phyloP scores from a whole-genome alignment of 345 rosid genomes.

The Eucalyptus pauciflora region DNA sequence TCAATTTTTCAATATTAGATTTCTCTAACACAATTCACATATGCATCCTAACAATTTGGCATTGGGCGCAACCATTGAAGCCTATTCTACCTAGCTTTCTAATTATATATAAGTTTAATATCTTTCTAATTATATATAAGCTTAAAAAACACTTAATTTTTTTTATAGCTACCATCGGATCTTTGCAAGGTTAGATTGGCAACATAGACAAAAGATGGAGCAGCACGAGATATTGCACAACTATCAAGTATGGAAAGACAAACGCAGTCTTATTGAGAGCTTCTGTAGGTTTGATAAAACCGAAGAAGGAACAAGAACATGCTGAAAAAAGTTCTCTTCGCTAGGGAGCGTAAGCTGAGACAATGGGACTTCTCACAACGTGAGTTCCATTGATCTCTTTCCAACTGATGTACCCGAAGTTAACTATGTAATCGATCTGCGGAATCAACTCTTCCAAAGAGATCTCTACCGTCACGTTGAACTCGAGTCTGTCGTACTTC shows the following conservation, averaged over 20 bases:
- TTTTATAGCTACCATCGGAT: neutral
- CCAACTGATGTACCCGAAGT: constrained; percentile 36
- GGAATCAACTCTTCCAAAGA: neutral
- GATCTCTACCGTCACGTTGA: constrained; percentile 20
- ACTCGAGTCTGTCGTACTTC: constrained; percentile 16
- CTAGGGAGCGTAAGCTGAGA: constrained; percentile 23
- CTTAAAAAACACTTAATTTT: neutral
- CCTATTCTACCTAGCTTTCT: neutral
- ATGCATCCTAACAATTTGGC: neutral
- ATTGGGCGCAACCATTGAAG: neutral
- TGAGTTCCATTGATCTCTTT: constrained; percentile 21
- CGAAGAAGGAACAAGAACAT: neutral
- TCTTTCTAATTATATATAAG: too few relatives aligned
- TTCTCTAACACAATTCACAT: too few relatives aligned
- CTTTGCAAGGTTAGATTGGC: neutral
- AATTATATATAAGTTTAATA: too few relatives aligned
- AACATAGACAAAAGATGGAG: neutral
- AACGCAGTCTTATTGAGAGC: neutral
- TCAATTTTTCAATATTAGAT: too few relatives aligned
- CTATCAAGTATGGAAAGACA: neutral
- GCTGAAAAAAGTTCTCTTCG: neutral
- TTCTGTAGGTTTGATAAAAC: neutral
- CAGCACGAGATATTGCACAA: neutral
- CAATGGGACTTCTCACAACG: constrained; percentile 27
- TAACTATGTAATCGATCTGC: constrained; percentile 25